Evolutionary conservation across 2,329 filamentous ascomycete genomes (phyloP).

Genomic region (Blastomyces gilchristii): DNA sequence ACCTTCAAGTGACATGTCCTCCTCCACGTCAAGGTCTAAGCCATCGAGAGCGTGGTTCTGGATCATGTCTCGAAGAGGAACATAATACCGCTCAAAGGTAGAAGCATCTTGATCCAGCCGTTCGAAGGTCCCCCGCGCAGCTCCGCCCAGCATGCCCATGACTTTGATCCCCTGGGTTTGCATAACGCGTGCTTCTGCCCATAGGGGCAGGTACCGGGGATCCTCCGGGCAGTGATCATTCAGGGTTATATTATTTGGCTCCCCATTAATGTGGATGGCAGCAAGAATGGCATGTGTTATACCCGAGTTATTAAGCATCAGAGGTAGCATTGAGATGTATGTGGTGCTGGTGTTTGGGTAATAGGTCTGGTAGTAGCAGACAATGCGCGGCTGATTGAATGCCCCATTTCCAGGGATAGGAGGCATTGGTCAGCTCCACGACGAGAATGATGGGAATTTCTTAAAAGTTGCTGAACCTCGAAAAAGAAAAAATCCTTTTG

Average conservation of each 20-base stretch:
- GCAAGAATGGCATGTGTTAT: slow-evolving; percentile 77
- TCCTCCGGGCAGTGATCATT: slow-evolving; percentile 69
- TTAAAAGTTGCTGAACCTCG: background rate
- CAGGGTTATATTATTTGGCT: slow-evolving; percentile 58
- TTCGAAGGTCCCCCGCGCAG: slow-evolving; percentile 62
- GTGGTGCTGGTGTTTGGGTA: slow-evolving; percentile 41
- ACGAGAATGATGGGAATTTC: background rate
- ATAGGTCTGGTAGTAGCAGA: slow-evolving; percentile 55
- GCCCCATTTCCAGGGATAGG: slow-evolving; percentile 23
- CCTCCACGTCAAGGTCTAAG: slow-evolving; percentile 71
- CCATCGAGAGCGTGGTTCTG: slow-evolving; percentile 54
- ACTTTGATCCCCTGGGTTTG: slow-evolving; percentile 67
- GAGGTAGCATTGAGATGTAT: slow-evolving; percentile 52
- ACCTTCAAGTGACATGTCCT: slow-evolving; percentile 57
- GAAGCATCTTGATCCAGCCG: slow-evolving; percentile 48
- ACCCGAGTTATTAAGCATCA: slow-evolving; percentile 49
- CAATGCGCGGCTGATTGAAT: slow-evolving; percentile 25
- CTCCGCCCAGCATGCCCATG: slow-evolving; percentile 78
- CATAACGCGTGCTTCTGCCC: slow-evolving; percentile 64
- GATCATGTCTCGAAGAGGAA: slow-evolving; percentile 56
- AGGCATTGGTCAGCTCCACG: slow-evolving; percentile 24
- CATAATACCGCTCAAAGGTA: slow-evolving; percentile 64
- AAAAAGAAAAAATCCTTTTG: background rate
- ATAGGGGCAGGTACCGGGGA: slow-evolving; percentile 59
- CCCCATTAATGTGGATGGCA: slow-evolving; percentile 70